Conservation (phyloP, 176 grass and related monocot genomes). For the Cenchrus purpureus region DNA sequence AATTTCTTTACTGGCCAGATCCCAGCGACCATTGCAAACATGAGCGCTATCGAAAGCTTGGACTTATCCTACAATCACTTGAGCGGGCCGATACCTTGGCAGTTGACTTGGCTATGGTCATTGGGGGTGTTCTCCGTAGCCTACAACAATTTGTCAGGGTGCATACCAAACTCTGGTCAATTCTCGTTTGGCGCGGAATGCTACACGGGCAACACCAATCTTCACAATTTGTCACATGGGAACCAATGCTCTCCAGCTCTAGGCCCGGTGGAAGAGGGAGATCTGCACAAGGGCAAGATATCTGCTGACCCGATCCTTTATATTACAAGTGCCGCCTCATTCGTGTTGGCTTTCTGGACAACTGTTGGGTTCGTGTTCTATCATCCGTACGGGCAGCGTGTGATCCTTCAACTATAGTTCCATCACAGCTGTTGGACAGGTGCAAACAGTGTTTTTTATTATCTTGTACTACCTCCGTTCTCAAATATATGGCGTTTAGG, state of each 20-base stretch:
- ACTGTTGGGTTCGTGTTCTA: background rate
- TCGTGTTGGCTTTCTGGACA: background rate
- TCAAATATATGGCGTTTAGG: too few species aligned
- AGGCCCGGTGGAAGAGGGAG: background rate
- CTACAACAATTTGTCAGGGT: slow-evolving; percentile 48
- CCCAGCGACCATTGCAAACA: slow-evolving; percentile 26
- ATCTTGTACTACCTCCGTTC: too few species aligned
- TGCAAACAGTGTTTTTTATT: too few species aligned
- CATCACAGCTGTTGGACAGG: background rate
- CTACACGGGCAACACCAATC: slow-evolving; percentile 27
- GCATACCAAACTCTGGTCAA: slow-evolving; percentile 21
- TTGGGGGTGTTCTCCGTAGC: slow-evolving; percentile 41
- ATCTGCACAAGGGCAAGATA: background rate
- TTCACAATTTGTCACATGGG: background rate
- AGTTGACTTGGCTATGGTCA: slow-evolving; percentile 1
- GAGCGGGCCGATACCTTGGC: slow-evolving; percentile 20
- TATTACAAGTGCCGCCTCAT: background rate
- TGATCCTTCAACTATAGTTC: background rate
- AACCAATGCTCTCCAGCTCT: background rate
- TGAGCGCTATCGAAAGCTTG: slow-evolving; percentile 29
- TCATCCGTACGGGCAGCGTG: background rate
- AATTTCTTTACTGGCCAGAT: slow-evolving; percentile 21
- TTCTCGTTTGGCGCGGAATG: slow-evolving; percentile 16
- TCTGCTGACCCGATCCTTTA: background rate
- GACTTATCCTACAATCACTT: slow-evolving; percentile 39